Percentiles rank a stretch among this genome's conserved stretches.
Conservation (phyloP, 2,329 filamentous ascomycete species). For the Colletotrichum noveboracense region DNA sequence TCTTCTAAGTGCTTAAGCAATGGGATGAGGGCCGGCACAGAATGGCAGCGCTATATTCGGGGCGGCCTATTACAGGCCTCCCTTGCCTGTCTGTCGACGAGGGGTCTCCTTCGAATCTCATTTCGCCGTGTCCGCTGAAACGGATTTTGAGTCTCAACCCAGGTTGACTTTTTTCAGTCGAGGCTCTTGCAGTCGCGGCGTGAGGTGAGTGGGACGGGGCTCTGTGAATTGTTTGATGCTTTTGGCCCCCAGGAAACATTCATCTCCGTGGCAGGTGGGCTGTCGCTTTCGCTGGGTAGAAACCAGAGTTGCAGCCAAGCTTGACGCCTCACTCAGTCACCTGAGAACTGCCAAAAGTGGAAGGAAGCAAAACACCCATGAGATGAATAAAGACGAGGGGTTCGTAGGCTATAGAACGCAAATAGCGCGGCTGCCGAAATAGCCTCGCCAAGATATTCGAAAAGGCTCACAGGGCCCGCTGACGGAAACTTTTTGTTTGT, state of each 20-base stretch:
- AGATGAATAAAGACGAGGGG: neutral
- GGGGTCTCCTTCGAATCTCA: neutral
- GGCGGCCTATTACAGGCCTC: slow-evolving; percentile 1
- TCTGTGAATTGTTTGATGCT: neutral
- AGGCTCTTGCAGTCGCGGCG: slow-evolving; percentile 7
- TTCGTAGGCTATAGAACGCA: neutral
- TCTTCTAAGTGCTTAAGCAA: neutral
- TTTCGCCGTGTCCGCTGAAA: slow-evolving; percentile 7
- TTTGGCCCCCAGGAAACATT: neutral
- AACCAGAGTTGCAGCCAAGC: slow-evolving; percentile 6
- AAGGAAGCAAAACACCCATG: neutral
- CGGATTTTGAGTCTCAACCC: slow-evolving; percentile 6
- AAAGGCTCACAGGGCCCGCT: neutral
- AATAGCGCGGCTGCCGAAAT: neutral
- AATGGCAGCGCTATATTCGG: neutral
- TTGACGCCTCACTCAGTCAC: neutral
- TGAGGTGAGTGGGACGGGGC: neutral
- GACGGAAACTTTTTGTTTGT: neutral
- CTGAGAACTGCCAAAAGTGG: neutral
- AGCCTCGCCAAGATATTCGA: neutral
- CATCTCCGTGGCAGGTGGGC: neutral
- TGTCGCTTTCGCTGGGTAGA: neutral
- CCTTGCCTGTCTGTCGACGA: neutral
- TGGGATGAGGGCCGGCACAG: neutral
- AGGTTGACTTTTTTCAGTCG: neutral